Percentiles rank a stretch among this genome's conserved stretches.
These are phyloP conservation scores for Cladosporium colombiae DNA, from an alignment of 2,329 filamentous ascomycete species.

Conservation along the genomic window DNA sequence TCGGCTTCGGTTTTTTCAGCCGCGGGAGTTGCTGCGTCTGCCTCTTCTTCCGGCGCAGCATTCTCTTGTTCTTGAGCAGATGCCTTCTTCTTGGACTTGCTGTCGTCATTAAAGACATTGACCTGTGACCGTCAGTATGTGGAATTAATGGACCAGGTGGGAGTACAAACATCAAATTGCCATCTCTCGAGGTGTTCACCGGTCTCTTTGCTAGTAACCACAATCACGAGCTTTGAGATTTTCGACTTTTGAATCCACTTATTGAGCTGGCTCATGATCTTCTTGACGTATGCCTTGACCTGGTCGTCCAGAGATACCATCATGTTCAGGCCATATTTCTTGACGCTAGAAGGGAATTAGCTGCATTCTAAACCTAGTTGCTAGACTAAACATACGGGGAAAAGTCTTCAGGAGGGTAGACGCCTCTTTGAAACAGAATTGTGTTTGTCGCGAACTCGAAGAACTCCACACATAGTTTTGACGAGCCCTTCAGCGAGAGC, in stretches of 20 bases:
- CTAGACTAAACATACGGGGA: constrained; percentile 65
- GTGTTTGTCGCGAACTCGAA: constrained; percentile 99
- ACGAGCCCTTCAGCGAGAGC: constrained; percentile 81
- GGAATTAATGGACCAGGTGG: neutral
- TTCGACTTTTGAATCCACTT: constrained; percentile 98
- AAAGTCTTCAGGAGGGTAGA: constrained; percentile 94
- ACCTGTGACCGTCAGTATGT: constrained; percentile 24
- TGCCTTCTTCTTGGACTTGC: constrained; percentile 43
- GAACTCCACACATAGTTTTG: constrained; percentile 92
- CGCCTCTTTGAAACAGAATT: constrained; percentile 86
- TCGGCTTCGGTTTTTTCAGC: constrained; percentile 85
- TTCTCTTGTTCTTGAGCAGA: constrained; percentile 68
- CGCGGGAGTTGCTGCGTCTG: constrained; percentile 28
- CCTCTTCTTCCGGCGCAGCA: constrained; percentile 38
- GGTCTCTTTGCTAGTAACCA: constrained; percentile 95
- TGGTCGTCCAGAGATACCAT: constrained; percentile 96
- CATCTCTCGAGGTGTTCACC: constrained; percentile 94
- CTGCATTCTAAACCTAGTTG: neutral
- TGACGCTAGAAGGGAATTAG: constrained; percentile 59
- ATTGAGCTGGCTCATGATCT: constrained; percentile 97
- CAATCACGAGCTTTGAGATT: constrained; percentile 94
- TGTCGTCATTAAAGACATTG: constrained; percentile 40
- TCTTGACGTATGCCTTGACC: constrained; percentile 98
- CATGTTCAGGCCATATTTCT: constrained; percentile 99
- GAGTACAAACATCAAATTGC: constrained; percentile 80